Base-by-base conservation (phyloP, 2,329 filamentous ascomycete genomes). In the Bipolaris zeicola region DNA sequence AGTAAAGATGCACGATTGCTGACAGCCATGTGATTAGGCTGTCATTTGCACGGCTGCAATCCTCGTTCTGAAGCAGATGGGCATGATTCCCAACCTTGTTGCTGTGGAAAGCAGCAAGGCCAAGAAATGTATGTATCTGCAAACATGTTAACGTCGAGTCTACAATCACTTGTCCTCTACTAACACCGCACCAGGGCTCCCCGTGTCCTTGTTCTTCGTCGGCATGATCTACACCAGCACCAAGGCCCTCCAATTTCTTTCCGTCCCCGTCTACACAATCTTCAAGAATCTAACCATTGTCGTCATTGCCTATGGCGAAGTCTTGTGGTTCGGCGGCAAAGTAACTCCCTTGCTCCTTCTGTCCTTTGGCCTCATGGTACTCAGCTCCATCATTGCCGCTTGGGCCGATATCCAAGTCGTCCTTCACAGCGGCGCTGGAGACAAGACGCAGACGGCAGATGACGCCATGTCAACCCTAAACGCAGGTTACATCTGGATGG, bases 211-310 rank as follows among this genome's bases (percentile, higher is more conserved):
- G 50, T 89, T 98, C 60, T 88, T 99, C 63, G 94, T 98, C 73
- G 93, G 92, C 75, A 98, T 98, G 95, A 98, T 98, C 79, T 99
- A 98, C 80, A 98, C 95, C 52, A 89, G 92, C 71, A 95, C 91
- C 71, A 96, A 97, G 82, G 92, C 95, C 16, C 87, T 99, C 41
- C 92, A 97, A 78, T 98, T 89, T 78, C 89, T 99, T 60, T 97
- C 93, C 24, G 96, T 99, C 52, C 95, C 95, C 16, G 95, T 99
- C 22, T 99, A 98, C 81, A 99, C 95, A 50, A 99, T 99, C 76
- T 99, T 98, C 85, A 99, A 99, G 86, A 99, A 99, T 81, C 80
- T 99, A 82, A 97, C 95, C 60, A 99, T 96, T 77, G 98, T 98
- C 71, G 87, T 97, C 63, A 98, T 98, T 72, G 95, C 95, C 50